Percentiles rank a stretch among this genome's conserved stretches.
phyloP scores from a whole-genome alignment of 2,329 filamentous ascomycete species.

The Alternaria infectoria region DNA sequence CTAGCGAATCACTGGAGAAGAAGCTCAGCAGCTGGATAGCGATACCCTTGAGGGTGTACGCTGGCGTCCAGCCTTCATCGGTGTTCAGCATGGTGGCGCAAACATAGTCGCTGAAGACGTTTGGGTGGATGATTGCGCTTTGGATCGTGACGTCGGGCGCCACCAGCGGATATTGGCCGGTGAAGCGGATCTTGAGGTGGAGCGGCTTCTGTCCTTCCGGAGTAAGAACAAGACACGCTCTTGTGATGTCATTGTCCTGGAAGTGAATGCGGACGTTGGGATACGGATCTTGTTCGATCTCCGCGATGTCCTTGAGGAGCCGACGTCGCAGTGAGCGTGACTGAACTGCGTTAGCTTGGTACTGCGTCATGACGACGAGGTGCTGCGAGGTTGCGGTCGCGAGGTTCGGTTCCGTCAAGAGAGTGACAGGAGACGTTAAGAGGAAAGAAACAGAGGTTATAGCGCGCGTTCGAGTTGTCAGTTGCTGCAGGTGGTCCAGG shows the following conservation, averaged over 20 bases:
- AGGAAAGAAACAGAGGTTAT: not conserved
- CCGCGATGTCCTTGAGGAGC: constrained; percentile 53
- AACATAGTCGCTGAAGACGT: constrained; percentile 54
- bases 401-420: not conserved
- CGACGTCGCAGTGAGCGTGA: constrained; percentile 25
- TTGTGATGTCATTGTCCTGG: constrained; percentile 44
- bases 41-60: constrained; percentile 59
- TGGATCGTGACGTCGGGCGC: constrained; percentile 53
- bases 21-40: constrained; percentile 61
- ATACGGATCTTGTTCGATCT: constrained; percentile 55
- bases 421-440: not conserved
- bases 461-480: not conserved
- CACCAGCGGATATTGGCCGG: constrained; percentile 46
- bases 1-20: constrained; percentile 56
- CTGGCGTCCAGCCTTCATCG: constrained; percentile 54
- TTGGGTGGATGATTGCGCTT: constrained; percentile 53
- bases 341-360: not conserved
- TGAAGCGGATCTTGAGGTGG: constrained; percentile 54
- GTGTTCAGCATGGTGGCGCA: constrained; percentile 57
- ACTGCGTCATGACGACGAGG: not conserved
- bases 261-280: constrained; percentile 54
- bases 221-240: constrained; percentile 54
- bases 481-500: not conserved
- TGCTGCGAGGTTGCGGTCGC: not conserved
- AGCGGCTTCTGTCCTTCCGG: constrained; percentile 49